Percentiles rank a stretch among this genome's conserved stretches.
Evolutionary conservation across 768 basidiomycete species (phyloP).

Genomic region (Russula abietina): DNA sequence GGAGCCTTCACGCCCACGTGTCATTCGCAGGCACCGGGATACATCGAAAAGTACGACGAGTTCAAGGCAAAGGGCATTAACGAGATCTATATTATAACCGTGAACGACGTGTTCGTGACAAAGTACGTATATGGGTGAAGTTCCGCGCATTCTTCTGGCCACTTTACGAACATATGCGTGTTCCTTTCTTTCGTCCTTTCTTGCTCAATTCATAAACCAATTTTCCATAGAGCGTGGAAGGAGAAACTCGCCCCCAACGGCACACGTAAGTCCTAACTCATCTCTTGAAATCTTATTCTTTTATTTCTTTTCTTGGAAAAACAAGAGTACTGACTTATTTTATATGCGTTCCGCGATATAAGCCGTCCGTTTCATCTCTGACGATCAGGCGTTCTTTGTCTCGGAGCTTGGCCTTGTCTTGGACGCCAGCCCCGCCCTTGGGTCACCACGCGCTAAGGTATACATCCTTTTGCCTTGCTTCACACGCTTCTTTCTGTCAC

Average conservation of each 20-base stretch:
- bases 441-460: constrained; percentile 56
- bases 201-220: neutral
- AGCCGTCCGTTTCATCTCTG: constrained; percentile 40
- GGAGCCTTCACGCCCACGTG: constrained; percentile 25
- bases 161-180: neutral
- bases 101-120: constrained; percentile 74
- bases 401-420: constrained; percentile 40
- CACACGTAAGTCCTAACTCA: constrained; percentile 37
- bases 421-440: constrained; percentile 51
- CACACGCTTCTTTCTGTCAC: neutral
- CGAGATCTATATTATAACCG: constrained; percentile 62
- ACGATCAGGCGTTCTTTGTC: constrained; percentile 50
- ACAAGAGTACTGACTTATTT: neutral
- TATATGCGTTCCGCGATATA: neutral
- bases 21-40: constrained; percentile 31
- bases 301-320: neutral
- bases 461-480: neutral
- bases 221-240: constrained; percentile 48
- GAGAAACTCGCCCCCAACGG: constrained; percentile 50
- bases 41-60: constrained; percentile 57
- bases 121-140: constrained; percentile 7
- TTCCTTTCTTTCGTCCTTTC: neutral
- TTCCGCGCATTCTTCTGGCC: neutral
- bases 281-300: neutral
- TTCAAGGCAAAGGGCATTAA: constrained; percentile 75